A percentile compares a stretch with the other conserved stretches of the same genome.
These are phyloP conservation scores for Lactifluus volemus DNA, from an alignment of 768 basidiomycete species.

Conservation along the genomic window DNA sequence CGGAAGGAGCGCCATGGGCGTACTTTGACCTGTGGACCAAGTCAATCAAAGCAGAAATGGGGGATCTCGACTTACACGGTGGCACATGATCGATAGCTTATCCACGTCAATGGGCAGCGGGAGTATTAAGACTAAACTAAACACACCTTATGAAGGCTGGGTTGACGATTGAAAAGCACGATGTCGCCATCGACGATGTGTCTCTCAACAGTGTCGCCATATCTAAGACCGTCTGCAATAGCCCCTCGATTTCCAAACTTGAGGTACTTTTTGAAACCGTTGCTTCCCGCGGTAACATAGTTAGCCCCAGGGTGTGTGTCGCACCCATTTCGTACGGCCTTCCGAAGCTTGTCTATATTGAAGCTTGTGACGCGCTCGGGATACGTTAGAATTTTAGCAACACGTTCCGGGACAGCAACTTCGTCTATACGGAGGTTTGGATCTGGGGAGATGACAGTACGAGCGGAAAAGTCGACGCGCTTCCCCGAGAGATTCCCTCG, in stretches of 20 bases:
- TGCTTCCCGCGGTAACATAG: slow-evolving; percentile 76
- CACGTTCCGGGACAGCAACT: slow-evolving; percentile 93
- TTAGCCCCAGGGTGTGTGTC: slow-evolving; percentile 95
- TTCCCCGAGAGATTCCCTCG: slow-evolving; percentile 97
- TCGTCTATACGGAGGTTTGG: slow-evolving; percentile 99
- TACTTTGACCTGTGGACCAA: slow-evolving; percentile 59
- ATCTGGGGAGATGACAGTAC: slow-evolving; percentile 98
- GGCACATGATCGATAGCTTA: slow-evolving; percentile 98
- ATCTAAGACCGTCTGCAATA: slow-evolving; percentile 70
- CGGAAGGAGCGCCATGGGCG: slow-evolving; percentile 97
- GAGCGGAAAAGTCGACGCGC: slow-evolving; percentile 96
- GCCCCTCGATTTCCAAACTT: slow-evolving; percentile 76
- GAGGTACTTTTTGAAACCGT: slow-evolving; percentile 77
- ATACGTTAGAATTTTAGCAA: slow-evolving; percentile 91
- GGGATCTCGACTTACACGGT: slow-evolving; percentile 48
- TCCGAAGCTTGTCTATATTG: slow-evolving; percentile 70
- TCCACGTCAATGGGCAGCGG: neutral
- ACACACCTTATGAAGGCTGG: slow-evolving; percentile 87
- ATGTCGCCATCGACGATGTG: slow-evolving; percentile 95
- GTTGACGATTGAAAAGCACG: slow-evolving; percentile 96
- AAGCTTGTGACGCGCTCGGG: slow-evolving; percentile 91
- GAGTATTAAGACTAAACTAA: slow-evolving; percentile 2
- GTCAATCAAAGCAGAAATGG: slow-evolving; percentile 5
- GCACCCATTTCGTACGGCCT: slow-evolving; percentile 79
- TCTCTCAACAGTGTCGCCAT: slow-evolving; percentile 92